Percentiles rank a stretch among this genome's conserved stretches.
phyloP scores from a whole-genome alignment of 306 rosid species.

The Lablab purpureus region DNA sequence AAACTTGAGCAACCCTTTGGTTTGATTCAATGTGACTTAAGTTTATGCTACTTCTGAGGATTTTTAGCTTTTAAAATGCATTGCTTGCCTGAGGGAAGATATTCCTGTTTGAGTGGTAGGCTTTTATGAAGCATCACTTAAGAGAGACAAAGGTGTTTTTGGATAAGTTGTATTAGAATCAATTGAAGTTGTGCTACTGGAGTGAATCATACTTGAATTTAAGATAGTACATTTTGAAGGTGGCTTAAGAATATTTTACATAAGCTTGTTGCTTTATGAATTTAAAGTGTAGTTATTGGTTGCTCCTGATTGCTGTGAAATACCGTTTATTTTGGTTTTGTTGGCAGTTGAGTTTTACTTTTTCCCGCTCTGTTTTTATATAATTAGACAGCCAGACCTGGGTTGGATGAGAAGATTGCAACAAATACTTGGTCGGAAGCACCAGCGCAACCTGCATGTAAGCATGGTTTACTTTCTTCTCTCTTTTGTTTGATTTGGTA shows the following conservation, averaged over 20 bases:
- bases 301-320: constrained; percentile 11
- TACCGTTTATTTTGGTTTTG: constrained; percentile 11
- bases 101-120: constrained; percentile 4
- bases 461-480: constrained; percentile 16
- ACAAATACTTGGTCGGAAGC: constrained; percentile 85
- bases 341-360: background rate
- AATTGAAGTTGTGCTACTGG: constrained; percentile 13
- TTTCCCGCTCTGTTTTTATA: constrained; percentile 14
- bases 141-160: background rate
- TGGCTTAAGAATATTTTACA: constrained; percentile 19
- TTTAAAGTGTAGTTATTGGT: background rate
- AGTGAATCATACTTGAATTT: constrained; percentile 1
- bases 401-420: constrained; percentile 93
- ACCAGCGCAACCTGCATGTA: constrained; percentile 85
- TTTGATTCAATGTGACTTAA: constrained; percentile 21
- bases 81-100: background rate
- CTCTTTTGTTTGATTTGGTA: constrained; percentile 8
- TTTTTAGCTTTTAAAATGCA: background rate
- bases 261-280: constrained; percentile 23
- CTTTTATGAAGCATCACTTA: constrained; percentile 9
- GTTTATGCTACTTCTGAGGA: background rate
- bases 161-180: constrained; percentile 18
- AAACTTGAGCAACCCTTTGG: constrained; percentile 13
- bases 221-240: constrained; percentile 1
- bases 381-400: constrained; percentile 81